Evolutionary conservation across 1,139 yeast species (phyloP).

Genomic region (Yamadazyma mexicana): DNA sequence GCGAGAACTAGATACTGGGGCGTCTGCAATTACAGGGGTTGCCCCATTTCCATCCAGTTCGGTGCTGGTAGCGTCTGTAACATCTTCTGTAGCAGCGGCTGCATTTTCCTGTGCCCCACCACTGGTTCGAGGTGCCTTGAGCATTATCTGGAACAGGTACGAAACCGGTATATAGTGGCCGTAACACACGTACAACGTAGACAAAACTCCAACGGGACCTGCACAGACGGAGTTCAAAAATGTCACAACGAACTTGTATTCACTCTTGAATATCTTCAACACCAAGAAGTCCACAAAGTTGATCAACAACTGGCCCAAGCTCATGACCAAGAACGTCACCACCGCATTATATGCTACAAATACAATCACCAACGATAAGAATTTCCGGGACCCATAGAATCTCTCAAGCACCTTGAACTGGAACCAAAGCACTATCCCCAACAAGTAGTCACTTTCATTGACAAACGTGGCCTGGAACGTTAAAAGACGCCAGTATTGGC

Average conservation of each 20-base stretch:
- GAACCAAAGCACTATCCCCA: conserved; percentile 54
- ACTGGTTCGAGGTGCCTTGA: too few relatives aligned
- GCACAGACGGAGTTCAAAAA: conserved; percentile 41
- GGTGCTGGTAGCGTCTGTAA: too few relatives aligned
- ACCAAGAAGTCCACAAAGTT: conserved; percentile 30
- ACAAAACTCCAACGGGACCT: conserved; percentile 66
- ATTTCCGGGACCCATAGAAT: conserved; percentile 61
- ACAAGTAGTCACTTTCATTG: conserved; percentile 66
- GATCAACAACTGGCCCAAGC: conserved; percentile 36
- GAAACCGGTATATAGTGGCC: conserved; percentile 58
- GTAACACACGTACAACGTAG: conserved; percentile 60
- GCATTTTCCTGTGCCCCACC: too few relatives aligned
- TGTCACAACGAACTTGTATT: conserved; percentile 24
- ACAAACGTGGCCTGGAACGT: conserved; percentile 57
- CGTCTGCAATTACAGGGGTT: conserved; percentile 6
- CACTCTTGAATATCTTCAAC: conserved; percentile 14
- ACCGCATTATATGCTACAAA: conserved; percentile 37
- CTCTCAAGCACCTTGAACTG: conserved; percentile 66
- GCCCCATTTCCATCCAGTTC: neutral
- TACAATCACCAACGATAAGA: conserved; percentile 37
- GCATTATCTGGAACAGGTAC: conserved; percentile 54
- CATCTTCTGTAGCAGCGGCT: too few relatives aligned
- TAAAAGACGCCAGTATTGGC: conserved; percentile 67
- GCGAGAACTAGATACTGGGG: conserved; percentile 1
- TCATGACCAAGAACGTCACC: conserved; percentile 34